Evolutionary conservation across 305 asterid species (phyloP).

Genomic region (Solanum chacoense): DNA sequence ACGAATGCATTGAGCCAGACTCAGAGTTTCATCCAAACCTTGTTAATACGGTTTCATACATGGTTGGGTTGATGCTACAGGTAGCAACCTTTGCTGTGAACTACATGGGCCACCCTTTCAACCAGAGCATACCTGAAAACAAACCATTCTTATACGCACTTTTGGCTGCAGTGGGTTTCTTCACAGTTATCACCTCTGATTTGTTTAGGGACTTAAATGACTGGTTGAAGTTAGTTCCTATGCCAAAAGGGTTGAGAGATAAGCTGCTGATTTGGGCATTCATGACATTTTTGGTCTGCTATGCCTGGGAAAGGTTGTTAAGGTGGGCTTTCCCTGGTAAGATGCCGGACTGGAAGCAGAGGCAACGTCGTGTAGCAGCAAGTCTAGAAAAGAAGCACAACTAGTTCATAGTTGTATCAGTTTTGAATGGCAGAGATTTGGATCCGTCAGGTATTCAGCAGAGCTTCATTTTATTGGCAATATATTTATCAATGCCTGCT

Average conservation of each 20-base stretch:
- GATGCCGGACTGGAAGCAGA: conserved; percentile 88
- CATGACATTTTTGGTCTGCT: conserved; percentile 50
- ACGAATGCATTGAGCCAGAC: conserved; percentile 95
- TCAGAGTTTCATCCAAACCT: conserved; percentile 84
- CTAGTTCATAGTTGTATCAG: conserved; percentile 2
- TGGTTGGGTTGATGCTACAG: conserved; percentile 97
- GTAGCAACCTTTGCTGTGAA: conserved; percentile 98
- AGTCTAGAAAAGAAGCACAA: conserved; percentile 45
- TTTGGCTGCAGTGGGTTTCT: conserved; percentile 63
- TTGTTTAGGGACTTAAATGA: conserved; percentile 75
- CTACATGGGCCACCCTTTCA: conserved; percentile 98
- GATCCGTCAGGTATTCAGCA: neutral
- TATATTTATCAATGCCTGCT: neutral
- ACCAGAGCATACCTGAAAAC: conserved; percentile 86
- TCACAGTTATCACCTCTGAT: conserved; percentile 76
- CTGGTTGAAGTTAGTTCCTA: conserved; percentile 73
- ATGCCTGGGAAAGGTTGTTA: conserved; percentile 73
- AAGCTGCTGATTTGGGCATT: conserved; percentile 84
- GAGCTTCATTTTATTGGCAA: neutral
- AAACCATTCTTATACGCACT: conserved; percentile 65
- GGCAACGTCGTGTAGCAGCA: conserved; percentile 49
- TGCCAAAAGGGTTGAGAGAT: conserved; percentile 69
- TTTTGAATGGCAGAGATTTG: neutral
- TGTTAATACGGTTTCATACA: conserved; percentile 93
- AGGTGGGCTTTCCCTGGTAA: conserved; percentile 96